Evolutionary conservation across 495 filamentous ascomycete genomes (phyloP).

Genomic region (Penicillium antarcticum): DNA sequence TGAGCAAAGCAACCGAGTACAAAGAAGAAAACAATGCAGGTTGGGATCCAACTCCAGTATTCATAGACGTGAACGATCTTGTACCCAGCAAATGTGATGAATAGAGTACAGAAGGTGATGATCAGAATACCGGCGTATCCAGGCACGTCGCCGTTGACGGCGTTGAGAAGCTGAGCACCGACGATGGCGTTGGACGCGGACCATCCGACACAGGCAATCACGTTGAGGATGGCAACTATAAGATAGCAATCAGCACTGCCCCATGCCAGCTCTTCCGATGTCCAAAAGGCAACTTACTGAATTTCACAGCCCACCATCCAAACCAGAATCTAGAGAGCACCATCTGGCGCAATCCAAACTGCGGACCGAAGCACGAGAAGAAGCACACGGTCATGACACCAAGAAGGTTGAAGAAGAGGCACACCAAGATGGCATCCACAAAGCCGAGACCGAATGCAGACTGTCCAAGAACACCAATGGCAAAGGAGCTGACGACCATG

Average conservation of each 20-base stretch:
- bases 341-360: slow-evolving; percentile 81
- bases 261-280: neutral
- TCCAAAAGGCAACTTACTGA: slow-evolving; percentile 51
- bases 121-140: slow-evolving; percentile 76
- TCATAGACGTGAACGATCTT: slow-evolving; percentile 80
- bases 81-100: slow-evolving; percentile 75
- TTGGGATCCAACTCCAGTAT: slow-evolving; percentile 75
- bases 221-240: slow-evolving; percentile 69
- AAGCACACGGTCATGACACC: slow-evolving; percentile 72
- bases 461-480: slow-evolving; percentile 70
- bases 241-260: neutral
- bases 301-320: slow-evolving; percentile 68
- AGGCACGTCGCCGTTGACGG: slow-evolving; percentile 67
- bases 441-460: slow-evolving; percentile 69
- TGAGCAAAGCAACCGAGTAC: slow-evolving; percentile 71
- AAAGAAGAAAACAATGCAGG: slow-evolving; percentile 74
- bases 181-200: slow-evolving; percentile 75
- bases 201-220: slow-evolving; percentile 76
- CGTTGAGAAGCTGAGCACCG: slow-evolving; percentile 76
- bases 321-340: slow-evolving; percentile 82
- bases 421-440: slow-evolving; percentile 70
- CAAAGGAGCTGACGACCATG: slow-evolving; percentile 80
- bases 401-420: slow-evolving; percentile 76
- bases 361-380: slow-evolving; percentile 76
- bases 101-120: slow-evolving; percentile 66